These are phyloP conservation scores for Pterulicium gracile DNA, from an alignment of 1,284 basidiomycete species.

Conservation along the genomic window DNA sequence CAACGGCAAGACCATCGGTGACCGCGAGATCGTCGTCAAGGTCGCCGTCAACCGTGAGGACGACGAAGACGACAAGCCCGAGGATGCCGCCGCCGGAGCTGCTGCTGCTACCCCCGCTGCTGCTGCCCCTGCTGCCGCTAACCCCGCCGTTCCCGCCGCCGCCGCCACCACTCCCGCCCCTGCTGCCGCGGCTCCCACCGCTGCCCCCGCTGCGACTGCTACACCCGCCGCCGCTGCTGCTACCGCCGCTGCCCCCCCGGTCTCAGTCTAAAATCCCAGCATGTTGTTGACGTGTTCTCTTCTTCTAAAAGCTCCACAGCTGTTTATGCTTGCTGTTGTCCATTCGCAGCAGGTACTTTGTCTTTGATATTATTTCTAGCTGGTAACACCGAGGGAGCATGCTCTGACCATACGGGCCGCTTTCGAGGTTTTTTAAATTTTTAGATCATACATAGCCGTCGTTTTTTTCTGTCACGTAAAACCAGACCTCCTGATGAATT, in stretches of 20 bases:
- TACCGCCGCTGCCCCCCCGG: constrained; percentile 19
- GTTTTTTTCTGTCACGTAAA: neutral
- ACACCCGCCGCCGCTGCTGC: constrained; percentile 16
- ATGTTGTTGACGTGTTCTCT: neutral
- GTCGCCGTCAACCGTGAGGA: constrained; percentile 67
- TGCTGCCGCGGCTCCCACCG: constrained; percentile 15
- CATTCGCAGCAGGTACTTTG: neutral
- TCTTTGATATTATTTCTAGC: neutral
- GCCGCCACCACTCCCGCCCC: constrained; percentile 20
- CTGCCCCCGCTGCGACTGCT: constrained; percentile 12
- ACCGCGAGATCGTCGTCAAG: constrained; percentile 78
- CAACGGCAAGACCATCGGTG: constrained; percentile 75
- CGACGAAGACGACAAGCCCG: constrained; percentile 25
- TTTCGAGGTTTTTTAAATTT: neutral
- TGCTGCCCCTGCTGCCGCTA: constrained; percentile 19
- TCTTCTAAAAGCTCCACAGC: neutral
- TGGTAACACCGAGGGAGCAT: neutral
- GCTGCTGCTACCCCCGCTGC: constrained; percentile 20
- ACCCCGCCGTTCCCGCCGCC: constrained; percentile 17
- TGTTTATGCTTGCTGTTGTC: neutral
- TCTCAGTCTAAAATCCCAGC: constrained; percentile 6
- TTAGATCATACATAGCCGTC: neutral
- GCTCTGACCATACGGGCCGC: too few relatives aligned
- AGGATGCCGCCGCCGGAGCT: constrained; percentile 19
- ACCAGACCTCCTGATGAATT: neutral